phyloP scores from a whole-genome alignment of 2,329 filamentous ascomycete genomes.

The Rutstroemia sydowiana region DNA sequence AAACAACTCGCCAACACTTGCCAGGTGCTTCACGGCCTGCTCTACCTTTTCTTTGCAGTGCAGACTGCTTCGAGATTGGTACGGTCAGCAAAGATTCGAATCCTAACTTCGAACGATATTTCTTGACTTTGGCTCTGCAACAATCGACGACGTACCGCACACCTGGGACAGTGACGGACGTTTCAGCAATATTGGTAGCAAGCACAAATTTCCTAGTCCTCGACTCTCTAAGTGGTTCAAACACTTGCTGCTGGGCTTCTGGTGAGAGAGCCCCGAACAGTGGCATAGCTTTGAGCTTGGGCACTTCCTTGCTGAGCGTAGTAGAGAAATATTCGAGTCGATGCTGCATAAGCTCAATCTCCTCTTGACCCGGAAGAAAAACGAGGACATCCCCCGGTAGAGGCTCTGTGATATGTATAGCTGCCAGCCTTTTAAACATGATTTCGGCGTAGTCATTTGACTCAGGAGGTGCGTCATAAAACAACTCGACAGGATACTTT shows the following conservation, averaged over 20 bases:
- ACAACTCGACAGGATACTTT: conserved; percentile 74
- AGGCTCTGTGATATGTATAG: conserved; percentile 79
- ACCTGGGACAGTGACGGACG: conserved; percentile 89
- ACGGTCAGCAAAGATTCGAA: conserved; percentile 88
- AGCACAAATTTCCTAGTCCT: conserved; percentile 82
- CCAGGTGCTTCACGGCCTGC: conserved; percentile 88
- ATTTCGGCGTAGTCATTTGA: conserved; percentile 66
- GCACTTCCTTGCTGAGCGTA: conserved; percentile 66
- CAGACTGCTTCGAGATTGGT: conserved; percentile 86
- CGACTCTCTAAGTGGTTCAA: conserved; percentile 63
- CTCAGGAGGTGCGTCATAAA: conserved; percentile 68
- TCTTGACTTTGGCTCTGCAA: conserved; percentile 90
- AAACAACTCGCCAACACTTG: conserved; percentile 85
- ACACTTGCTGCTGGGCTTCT: conserved; percentile 77
- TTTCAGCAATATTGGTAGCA: conserved; percentile 97
- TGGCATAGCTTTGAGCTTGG: conserved; percentile 65
- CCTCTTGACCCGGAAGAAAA: conserved; percentile 88
- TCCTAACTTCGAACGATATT: conserved; percentile 75
- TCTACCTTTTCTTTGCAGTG: conserved; percentile 83
- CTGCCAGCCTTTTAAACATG: conserved; percentile 73
- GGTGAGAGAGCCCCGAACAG: conserved; percentile 88
- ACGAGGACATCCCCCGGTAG: conserved; percentile 91
- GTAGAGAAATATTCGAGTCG: conserved; percentile 73
- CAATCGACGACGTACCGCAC: conserved; percentile 88
- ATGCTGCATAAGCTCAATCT: conserved; percentile 75